Evolutionary conservation across 305 asterid species (phyloP).

Genomic region (Withania somnifera): DNA sequence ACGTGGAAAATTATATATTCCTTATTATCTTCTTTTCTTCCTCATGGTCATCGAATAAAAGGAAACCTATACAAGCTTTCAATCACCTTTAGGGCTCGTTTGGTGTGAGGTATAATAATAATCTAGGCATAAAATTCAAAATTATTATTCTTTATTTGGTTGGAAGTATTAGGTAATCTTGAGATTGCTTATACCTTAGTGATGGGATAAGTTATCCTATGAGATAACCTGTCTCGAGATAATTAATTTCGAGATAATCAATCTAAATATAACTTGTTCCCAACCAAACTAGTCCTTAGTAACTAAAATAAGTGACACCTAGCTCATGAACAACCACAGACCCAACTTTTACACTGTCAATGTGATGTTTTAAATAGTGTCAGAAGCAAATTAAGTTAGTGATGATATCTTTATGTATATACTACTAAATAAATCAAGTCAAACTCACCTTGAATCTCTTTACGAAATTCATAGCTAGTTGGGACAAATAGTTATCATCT

Average conservation of each 20-base stretch:
- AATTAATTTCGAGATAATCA: too few relatives aligned
- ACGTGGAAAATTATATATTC: not conserved
- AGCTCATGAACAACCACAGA: not conserved
- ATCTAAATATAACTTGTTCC: too few relatives aligned
- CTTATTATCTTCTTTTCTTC: not conserved
- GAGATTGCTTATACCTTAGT: too few relatives aligned
- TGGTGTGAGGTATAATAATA: too few relatives aligned
- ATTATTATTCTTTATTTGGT: too few relatives aligned
- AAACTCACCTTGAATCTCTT: constrained; percentile 72
- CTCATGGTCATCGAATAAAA: not conserved
- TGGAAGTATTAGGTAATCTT: too few relatives aligned
- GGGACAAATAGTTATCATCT: constrained; percentile 68
- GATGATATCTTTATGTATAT: not conserved
- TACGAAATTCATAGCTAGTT: constrained; percentile 70
- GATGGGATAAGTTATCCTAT: too few relatives aligned
- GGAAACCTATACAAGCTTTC: not conserved
- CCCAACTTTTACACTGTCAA: not conserved
- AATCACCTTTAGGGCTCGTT: not conserved
- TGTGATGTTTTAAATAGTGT: not conserved
- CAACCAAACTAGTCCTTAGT: too few relatives aligned
- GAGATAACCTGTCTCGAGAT: too few relatives aligned
- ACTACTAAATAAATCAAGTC: not conserved
- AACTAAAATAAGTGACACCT: not conserved
- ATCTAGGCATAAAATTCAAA: too few relatives aligned
- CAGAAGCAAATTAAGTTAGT: not conserved